Evolutionary conservation across 2,329 filamentous ascomycete genomes (phyloP), one percentile per base, ranked within the genome.

Genomic region (Sordariomycetes sp.): DNA sequence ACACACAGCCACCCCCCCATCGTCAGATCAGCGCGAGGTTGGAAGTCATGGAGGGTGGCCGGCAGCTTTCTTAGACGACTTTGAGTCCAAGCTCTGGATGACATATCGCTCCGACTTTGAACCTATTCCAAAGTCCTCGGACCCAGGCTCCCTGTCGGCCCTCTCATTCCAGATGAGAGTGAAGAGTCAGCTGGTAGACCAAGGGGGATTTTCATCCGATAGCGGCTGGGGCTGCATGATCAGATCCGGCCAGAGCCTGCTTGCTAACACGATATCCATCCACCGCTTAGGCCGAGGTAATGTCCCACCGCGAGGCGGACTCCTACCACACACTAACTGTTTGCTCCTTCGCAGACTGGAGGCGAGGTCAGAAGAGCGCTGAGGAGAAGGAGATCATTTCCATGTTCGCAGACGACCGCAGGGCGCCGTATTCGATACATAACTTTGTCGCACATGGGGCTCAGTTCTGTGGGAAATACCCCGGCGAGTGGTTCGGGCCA

Each of bases 211-310:
- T 70, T 87, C 89, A 12, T 92, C 90, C 1, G 94, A 99, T 68
- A 91, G 89, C 10, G 94, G 94, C 55, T 99, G 95, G 90, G 94
- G 94, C 0, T 99, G 94, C 67, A 99, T 99, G 94, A 97, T 99
- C 64, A 79, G 94, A 59, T 96, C 92, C 6, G 94, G 94, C 3
- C 94, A 99, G 73, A 92, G 89, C 65, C 77, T 99, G 28, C 76
- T 99, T 50, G 92, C 92, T 52, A 99, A 97, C 70, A 80, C 92
- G 1, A 76, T 97, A 64, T 72, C 82, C 20, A 78, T 87, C 57
- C 73, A 91, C 53, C 76, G 80, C 45, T 73, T 96, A 24, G 92
- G 94, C 22, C 83, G 94, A 79, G 87, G 89, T 90, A 76, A 61
- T 48, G 71, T 60, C 57, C 20, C 24, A 36, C n/a, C 42, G 15